phyloP scores from a whole-genome alignment of 345 rosid genomes.

The Erodium maritimum region DNA sequence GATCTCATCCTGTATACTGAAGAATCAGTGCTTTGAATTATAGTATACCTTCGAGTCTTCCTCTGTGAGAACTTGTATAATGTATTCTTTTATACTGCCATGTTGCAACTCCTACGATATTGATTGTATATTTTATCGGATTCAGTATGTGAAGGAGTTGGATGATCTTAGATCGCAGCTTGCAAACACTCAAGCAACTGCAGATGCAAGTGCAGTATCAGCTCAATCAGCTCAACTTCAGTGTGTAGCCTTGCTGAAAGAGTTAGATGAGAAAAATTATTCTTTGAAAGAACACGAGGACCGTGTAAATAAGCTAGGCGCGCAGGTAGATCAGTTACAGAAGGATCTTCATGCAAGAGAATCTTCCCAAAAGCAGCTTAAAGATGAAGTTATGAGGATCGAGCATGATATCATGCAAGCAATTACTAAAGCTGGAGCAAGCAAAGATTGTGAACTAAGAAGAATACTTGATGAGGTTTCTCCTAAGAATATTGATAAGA shows the following conservation, averaged over 20 bases:
- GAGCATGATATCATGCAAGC: constrained; percentile 64
- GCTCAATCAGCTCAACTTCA: constrained; percentile 75
- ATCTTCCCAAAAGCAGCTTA: constrained; percentile 62
- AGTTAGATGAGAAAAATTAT: constrained; percentile 46
- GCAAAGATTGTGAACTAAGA: no score
- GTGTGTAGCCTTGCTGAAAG: constrained; percentile 42
- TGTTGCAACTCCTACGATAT: no score
- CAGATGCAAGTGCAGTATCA: constrained; percentile 64
- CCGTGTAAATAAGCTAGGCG: constrained; percentile 48
- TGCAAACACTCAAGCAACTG: constrained; percentile 49
- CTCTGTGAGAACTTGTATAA: no score
- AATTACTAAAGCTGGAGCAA: constrained; percentile 29
- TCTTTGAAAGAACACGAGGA: constrained; percentile 62
- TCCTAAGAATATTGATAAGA: constrained; percentile 54
- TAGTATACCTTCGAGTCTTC: no score
- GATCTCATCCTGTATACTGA: no score
- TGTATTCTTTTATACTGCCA: no score
- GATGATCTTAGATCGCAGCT: constrained; percentile 58
- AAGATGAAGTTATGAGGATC: constrained; percentile 59
- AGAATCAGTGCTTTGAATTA: no score
- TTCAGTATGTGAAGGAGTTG: constrained; percentile 55
- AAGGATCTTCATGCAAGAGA: constrained; percentile 72
- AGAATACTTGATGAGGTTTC: constrained; percentile 51
- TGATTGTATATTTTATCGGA: constrained; percentile 3
- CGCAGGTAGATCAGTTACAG: constrained; percentile 46